Percentiles rank a stretch among this genome's conserved stretches.
phyloP scores from a whole-genome alignment of 176 grass and related monocot genomes.

The Zoysia pacifica region DNA sequence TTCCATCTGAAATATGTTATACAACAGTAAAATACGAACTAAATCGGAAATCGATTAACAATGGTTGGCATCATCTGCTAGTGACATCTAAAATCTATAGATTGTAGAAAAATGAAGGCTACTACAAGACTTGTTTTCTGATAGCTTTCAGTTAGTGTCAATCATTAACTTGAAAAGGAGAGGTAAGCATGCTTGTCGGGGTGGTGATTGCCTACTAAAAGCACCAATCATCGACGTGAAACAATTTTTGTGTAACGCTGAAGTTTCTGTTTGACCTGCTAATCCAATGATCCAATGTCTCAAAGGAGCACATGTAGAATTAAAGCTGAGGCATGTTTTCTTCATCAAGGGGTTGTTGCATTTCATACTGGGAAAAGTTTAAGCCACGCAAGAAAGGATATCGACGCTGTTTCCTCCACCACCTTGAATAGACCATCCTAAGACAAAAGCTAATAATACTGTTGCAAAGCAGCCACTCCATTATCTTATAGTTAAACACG shows the following conservation, averaged over 20 bases:
- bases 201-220: conserved; percentile 42
- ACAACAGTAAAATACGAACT: background rate
- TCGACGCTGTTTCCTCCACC: background rate
- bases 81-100: background rate
- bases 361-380: conserved; percentile 23
- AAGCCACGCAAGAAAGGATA: conserved; percentile 11
- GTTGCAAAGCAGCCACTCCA: conserved; percentile 21
- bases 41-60: background rate
- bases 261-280: conserved; percentile 31
- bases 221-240: conserved; percentile 25
- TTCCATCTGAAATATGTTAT: background rate
- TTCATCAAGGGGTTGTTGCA: conserved; percentile 11
- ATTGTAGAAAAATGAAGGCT: conserved; percentile 11
- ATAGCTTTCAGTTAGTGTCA: background rate
- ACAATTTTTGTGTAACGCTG: conserved; percentile 23
- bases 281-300: conserved; percentile 4
- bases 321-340: background rate
- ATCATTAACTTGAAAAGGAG: conserved; percentile 36
- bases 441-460: background rate
- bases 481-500: conserved; percentile 3
- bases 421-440: background rate
- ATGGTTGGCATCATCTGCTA: conserved; percentile 1
- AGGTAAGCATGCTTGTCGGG: conserved; percentile 37
- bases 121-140: background rate
- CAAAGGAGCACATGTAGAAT: background rate